These are phyloP conservation scores for Hordeum marinum DNA, from an alignment of 176 grass and related monocot species.

Conservation along the genomic window DNA sequence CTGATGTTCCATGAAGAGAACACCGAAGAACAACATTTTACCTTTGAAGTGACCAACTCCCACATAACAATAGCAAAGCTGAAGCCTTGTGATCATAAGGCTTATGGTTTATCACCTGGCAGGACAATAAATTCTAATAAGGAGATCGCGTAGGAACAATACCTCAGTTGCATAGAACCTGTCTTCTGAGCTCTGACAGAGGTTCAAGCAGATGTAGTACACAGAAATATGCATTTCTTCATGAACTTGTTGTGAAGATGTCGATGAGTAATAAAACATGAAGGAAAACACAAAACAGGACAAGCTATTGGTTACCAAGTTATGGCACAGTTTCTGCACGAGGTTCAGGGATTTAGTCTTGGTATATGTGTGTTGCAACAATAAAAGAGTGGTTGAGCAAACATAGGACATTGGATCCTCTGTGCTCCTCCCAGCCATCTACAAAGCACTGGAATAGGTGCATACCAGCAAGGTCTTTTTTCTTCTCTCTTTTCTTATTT, in stretches of 20 bases:
- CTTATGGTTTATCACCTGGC: constrained; percentile 87
- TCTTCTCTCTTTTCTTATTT: too few species aligned
- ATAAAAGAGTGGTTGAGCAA: neutral
- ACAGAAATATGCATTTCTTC: neutral
- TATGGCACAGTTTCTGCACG: neutral
- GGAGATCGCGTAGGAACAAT: neutral
- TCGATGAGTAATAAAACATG: neutral
- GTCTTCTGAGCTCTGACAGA: neutral
- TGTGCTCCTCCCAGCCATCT: constrained; percentile 1
- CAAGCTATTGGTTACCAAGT: neutral
- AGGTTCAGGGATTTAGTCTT: neutral
- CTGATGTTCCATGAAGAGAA: neutral
- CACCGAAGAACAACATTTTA: constrained; percentile 21
- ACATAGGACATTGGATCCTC: neutral
- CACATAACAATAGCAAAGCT: constrained; percentile 92
- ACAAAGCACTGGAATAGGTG: neutral
- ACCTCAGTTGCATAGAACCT: neutral
- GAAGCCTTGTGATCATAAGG: constrained; percentile 76
- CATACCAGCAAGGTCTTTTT: too few species aligned
- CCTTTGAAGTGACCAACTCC: constrained; percentile 85
- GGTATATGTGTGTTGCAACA: neutral
- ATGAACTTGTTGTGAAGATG: neutral
- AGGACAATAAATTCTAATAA: constrained; percentile 10
- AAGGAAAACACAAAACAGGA: neutral
- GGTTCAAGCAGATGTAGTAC: neutral